Base-by-base conservation (phyloP, 2,329 filamentous ascomycete genomes). In the Ploettnerulaceae sp. region DNA sequence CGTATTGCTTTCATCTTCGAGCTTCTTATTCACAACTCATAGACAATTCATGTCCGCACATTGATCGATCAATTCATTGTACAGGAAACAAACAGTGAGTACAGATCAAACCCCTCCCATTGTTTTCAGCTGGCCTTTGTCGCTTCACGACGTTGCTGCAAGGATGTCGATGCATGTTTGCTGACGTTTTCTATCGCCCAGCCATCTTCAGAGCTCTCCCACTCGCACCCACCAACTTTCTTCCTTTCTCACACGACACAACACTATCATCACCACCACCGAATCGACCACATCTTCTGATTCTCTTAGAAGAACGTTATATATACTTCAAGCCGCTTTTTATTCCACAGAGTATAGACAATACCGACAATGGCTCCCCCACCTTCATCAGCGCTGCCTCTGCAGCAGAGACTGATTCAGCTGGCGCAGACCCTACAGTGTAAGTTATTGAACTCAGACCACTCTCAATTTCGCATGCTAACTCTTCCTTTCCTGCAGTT, bases 401-500 rank as follows among this genome's bases (percentile, higher is more conserved):
- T 65, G 28, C 55, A 58, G 51, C 53, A 65, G 72, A 79, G 89
- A 64, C 71, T 95, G 51, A 69, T 88, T 61, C 75, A 79, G 59
- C 76, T 97, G 58, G 89, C 84, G 57, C 82, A 95, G 69, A 97
- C 90, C 35, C 75, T 97, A 58, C 93, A 97, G 74, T 98, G 91
- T 85, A 81, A 68, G 72, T 81, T 29, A 9, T 44, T 20, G 28
- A 26, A 18, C 37, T 53, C 37, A 14, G 36, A 42, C 20, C 32
- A 35, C 41, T 26, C 35, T 54, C 26, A 51, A 51, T 24, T 51
- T 34, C 47, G 32, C 45, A 48, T 41, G n/a, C 55, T 50, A 51
- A 54, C 52, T 64, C 59, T 55, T 29, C 29, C 48, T 45, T 15
- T 29, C n/a, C 35, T 56, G 38, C 53, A 83, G 80, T 90, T 64